These are phyloP conservation scores for Ilyonectria destructans DNA, from an alignment of 2,329 filamentous ascomycete species.

Conservation along the genomic window DNA sequence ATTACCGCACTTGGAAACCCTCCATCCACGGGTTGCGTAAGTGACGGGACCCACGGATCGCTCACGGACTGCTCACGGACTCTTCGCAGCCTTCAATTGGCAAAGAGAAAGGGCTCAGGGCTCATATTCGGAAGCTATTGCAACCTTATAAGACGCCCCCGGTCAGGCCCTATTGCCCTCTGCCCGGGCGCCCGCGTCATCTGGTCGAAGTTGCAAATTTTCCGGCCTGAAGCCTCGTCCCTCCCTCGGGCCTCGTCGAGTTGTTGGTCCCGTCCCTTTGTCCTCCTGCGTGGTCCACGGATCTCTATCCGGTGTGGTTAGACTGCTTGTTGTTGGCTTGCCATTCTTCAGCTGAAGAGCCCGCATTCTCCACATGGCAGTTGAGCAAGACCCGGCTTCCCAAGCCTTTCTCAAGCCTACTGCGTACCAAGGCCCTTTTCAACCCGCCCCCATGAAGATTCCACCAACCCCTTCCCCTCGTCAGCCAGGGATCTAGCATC, in stretches of 20 bases:
- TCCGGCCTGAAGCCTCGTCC: not conserved
- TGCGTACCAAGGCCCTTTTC: not conserved
- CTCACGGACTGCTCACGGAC: slow-evolving; percentile 11
- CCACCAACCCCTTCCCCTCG: slow-evolving; percentile 7
- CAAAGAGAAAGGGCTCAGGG: not conserved
- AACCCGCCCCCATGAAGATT: slow-evolving; percentile 5
- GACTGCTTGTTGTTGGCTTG: slow-evolving; percentile 8
- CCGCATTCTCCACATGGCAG: slow-evolving; percentile 31
- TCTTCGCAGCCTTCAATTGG: slow-evolving; percentile 11
- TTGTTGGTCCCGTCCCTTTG: not conserved
- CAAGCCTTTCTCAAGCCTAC: not conserved
- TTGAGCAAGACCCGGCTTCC: slow-evolving; percentile 22
- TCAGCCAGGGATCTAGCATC: slow-evolving; percentile 33
- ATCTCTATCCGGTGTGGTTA: slow-evolving; percentile 11
- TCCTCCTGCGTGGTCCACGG: not conserved
- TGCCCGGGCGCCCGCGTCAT: not conserved
- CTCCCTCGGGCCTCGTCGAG: not conserved
- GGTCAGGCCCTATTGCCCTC: not conserved
- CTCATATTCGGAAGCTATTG: not conserved
- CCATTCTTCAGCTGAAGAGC: slow-evolving; percentile 17
- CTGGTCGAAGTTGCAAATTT: not conserved
- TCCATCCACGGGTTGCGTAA: slow-evolving; percentile 19
- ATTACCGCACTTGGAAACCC: slow-evolving; percentile 35
- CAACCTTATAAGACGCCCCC: not conserved
- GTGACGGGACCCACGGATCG: slow-evolving; percentile 21